phyloP scores from a whole-genome alignment of 78 protist genomes.

The Pigoraptor vietnamica region DNA sequence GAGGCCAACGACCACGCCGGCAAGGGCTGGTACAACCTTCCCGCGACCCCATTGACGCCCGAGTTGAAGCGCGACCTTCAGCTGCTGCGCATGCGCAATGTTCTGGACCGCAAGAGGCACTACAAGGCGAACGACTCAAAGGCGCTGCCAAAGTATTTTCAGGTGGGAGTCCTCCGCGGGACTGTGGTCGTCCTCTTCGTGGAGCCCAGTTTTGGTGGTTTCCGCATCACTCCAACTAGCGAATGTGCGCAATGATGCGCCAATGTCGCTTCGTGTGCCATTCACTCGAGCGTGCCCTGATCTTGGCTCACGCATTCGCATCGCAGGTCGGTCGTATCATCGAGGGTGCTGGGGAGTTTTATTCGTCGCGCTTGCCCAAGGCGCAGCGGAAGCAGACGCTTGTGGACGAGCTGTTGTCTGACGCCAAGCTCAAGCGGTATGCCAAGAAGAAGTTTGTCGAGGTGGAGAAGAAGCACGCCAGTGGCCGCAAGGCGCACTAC shows the following conservation, averaged over 20 bases:
- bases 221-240: too few species aligned
- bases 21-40: not conserved
- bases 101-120: conserved; percentile 15
- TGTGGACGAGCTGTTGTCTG: conserved; percentile 8
- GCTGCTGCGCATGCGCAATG: not conserved
- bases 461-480: not conserved
- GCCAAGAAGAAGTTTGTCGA: not conserved
- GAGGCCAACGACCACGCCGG: not conserved
- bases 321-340: not conserved
- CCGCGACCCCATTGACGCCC: not conserved
- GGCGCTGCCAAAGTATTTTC: conserved; percentile 16
- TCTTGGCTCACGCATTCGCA: not conserved
- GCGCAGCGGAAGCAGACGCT: not conserved
- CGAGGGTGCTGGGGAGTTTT: conserved; percentile 5
- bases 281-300: not conserved
- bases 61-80: conserved; percentile 22
- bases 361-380: not conserved
- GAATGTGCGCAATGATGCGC: too few species aligned
- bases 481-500: not conserved
- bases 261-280: too few species aligned
- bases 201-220: too few species aligned
- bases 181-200: too few species aligned
- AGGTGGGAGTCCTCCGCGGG: not conserved
- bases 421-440: not conserved
- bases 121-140: not conserved